Evolutionary conservation across 768 basidiomycete genomes (phyloP), one percentile per base, ranked within the genome.

Genomic region (Pulveroboletus sp.): DNA sequence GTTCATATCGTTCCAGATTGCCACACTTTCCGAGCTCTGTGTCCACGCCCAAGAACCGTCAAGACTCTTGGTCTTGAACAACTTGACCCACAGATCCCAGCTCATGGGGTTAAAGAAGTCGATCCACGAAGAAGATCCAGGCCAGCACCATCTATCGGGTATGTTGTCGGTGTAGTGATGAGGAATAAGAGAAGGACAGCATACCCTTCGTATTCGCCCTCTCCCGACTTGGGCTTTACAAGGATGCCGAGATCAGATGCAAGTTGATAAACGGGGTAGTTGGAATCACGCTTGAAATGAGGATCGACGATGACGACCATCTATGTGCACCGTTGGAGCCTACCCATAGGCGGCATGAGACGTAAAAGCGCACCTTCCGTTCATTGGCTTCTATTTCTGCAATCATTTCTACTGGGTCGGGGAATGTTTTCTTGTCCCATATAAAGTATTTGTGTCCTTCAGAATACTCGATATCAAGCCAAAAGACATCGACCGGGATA

Each of bases 1-100:
- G 58, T 97, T 97, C 96, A 99, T 99, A 64, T 99, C 96, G 65
- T 98, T 98, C 96, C 96, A 99, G 57, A 98, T 93, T 66, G 85
- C 86, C 12, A 97, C 79, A 57, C 82, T 80, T 28, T 85, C 81
- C 2, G 91, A 92, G 57, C 93, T 89, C 55, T 89, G 71, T 0
- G 75, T 80, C 86, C 90, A 91, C 7, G 81, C 73, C 80, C 83
- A 91, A n/a, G 75, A 70, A 40, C 75, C 79, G 52, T 74, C 70
- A 30, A 73, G 70, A 42, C 72, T 68, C 54, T 75, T 69, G 8
- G 74, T 75, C 68, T 85, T 86, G 76, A 96, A 98, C 51, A 95
- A 74, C 5, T 76, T 74, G 51, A 76, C 85, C 94, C 94, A 99
- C 85, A 93, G 93, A 32, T 82, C 78, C 92, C 92, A 94, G 37